Evolutionary conservation across 148 eudicot species (phyloP), one percentile per base, ranked within the genome.

Genomic region (Heliosperma pusillum): DNA sequence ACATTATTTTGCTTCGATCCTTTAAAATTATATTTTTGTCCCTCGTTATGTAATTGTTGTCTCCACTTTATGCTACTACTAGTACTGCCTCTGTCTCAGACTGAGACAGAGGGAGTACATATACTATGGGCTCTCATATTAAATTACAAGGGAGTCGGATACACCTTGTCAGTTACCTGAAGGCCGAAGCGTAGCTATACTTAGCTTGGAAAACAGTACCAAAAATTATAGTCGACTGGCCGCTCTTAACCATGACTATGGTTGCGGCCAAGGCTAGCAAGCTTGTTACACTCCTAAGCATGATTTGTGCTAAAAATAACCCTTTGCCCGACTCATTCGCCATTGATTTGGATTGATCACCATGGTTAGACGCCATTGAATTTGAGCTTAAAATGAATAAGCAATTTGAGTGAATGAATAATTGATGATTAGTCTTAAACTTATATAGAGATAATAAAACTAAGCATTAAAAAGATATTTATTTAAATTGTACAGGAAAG

Each of bases 171-270:
- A n/a, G n/a, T n/a, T n/a, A 80, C 83, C 76, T 80, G 73, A 80
- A 80, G 30, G 83, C 83, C 6, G 73, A 71, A 71, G 83, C 44
- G 63, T 80, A 80, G 66, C 17, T 71, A 21, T 75, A 80, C 25
- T 65, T 72, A 60, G 83, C 83, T 20, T 71, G 79, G 71, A 80
- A 76, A 15, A 50, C 68, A 11, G 76, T 80, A 71, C 79, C 79
- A 27, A 76, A 80, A 20, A 80, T 33, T 5, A 57, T 50, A 0
- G 76, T 80, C 11, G 83, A 64, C 20, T 80, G 79, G 15, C 69
- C 62, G 24, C 83, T 80, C 22, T 76, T 80, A 29, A 76, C 10
- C 83, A 80, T 80, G 2, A 80, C 76, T 16, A 63, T 0, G 22
- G 73, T 45, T 0, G 76, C 75, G 71, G 67, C 79, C 3, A 80